A percentile compares a stretch with the other conserved stretches of the same genome.
phyloP scores from a whole-genome alignment of 2,329 filamentous ascomycete genomes.

The Colletotrichum sidae region DNA sequence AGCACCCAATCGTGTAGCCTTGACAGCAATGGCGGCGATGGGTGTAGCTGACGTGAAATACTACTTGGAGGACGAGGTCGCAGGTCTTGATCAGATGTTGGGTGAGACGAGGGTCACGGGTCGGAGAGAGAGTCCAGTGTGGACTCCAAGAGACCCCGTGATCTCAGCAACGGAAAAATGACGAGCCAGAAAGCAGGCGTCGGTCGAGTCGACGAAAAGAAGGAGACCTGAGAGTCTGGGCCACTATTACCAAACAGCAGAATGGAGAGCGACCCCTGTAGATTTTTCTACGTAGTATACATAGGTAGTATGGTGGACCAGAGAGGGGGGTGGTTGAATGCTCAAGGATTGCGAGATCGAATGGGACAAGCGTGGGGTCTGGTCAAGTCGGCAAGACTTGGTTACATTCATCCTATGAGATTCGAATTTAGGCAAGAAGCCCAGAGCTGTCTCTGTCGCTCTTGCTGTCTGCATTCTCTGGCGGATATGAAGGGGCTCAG shows the following conservation, averaged over 20 bases:
- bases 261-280: constrained; percentile 24
- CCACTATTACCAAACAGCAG: constrained; percentile 16
- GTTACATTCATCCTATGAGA: no score
- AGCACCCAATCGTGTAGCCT: no score
- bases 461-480: no score
- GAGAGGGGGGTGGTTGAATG: constrained; percentile 27
- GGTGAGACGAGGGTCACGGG: constrained; percentile 15
- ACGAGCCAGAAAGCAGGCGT: constrained; percentile 31
- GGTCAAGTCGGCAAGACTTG: not conserved
- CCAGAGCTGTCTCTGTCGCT: no score
- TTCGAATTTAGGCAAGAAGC: no score
- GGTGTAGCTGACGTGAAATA: not conserved
- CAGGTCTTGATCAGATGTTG: not conserved
- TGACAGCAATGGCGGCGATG: constrained; percentile 13
- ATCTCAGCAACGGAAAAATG: constrained; percentile 24
- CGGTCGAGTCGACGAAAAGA: constrained; percentile 16
- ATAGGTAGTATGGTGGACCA: not conserved
- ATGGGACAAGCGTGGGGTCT: not conserved
- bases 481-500: not conserved
- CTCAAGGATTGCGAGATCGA: not conserved
- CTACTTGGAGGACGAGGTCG: not conserved
- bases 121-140: not conserved
- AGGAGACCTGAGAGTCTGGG: constrained; percentile 23
- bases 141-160: constrained; percentile 25
- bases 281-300: not conserved